These are phyloP conservation scores for Seiridium cupressi DNA, from an alignment of 2,329 filamentous ascomycete species.

Conservation along the genomic window DNA sequence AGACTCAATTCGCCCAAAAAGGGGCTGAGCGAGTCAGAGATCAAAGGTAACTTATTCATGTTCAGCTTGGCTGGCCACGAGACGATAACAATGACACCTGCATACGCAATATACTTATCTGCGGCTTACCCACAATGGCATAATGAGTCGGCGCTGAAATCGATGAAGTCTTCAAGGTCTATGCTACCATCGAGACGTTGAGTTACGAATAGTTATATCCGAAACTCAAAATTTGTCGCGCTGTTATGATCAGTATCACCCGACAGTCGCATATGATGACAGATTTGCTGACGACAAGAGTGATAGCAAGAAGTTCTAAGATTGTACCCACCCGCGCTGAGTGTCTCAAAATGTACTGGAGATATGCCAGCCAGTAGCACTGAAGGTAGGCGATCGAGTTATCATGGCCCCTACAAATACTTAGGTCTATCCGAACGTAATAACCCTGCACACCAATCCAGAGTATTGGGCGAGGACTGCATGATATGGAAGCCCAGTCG, in stretches of 20 bases:
- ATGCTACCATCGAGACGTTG: not conserved
- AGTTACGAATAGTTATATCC: not conserved
- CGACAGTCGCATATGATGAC: too few relatives aligned
- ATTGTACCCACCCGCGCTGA: not conserved
- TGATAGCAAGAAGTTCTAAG: not conserved
- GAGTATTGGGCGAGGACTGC: not conserved
- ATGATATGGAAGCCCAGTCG: not conserved
- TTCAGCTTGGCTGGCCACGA: not conserved
- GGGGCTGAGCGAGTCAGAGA: not conserved
- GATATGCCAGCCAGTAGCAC: not conserved
- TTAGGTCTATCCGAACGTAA: not conserved
- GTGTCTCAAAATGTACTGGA: not conserved
- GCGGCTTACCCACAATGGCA: not conserved
- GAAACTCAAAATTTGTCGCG: not conserved
- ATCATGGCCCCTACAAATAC: not conserved
- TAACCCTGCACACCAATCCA: not conserved
- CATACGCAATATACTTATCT: not conserved
- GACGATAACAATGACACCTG: not conserved
- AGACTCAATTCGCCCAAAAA: not conserved
- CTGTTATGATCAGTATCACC: not conserved
- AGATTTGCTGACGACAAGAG: not conserved
- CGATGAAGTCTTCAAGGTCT: not conserved
- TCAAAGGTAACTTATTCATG: not conserved
- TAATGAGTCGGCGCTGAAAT: not conserved
- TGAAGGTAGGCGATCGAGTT: not conserved